Conservation (phyloP, 2,329 filamentous ascomycete species). For the Falciphora oryzae region DNA sequence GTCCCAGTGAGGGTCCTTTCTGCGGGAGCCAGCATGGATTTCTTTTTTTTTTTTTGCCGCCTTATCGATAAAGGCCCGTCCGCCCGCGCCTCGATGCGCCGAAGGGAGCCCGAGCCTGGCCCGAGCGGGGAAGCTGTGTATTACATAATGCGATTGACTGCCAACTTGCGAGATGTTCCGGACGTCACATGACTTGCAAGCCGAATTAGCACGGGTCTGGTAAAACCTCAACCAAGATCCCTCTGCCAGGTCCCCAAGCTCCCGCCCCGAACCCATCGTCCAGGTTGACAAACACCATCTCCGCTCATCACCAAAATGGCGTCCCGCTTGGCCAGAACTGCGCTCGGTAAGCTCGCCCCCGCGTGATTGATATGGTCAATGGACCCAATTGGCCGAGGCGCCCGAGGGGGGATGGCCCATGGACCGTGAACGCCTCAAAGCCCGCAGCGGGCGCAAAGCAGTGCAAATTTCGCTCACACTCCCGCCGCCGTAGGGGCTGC, state of each 20-base stretch:
- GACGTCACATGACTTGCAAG: slow-evolving; percentile 30
- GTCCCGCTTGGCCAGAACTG: slow-evolving; percentile 93
- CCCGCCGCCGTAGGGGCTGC: slow-evolving; percentile 62
- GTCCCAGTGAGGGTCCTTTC: not conserved
- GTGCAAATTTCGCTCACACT: slow-evolving; percentile 12
- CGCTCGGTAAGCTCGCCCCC: slow-evolving; percentile 68
- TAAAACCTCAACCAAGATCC: slow-evolving; percentile 38
- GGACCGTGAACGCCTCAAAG: slow-evolving; percentile 1
- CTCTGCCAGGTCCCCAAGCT: slow-evolving; percentile 11
- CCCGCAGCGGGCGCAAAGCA: not conserved
- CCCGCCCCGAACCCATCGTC: slow-evolving; percentile 36
- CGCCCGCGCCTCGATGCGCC: too few relatives aligned
- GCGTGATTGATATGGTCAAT: slow-evolving; percentile 8
- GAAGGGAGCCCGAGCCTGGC: not conserved
- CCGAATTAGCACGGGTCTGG: slow-evolving; percentile 32
- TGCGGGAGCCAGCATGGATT: too few relatives aligned
- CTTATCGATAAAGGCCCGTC: not conserved
- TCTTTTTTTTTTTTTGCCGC: not conserved
- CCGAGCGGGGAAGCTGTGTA: not conserved
- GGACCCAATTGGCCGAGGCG: slow-evolving; percentile 20
- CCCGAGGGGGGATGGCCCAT: slow-evolving; percentile 16
- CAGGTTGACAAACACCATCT: slow-evolving; percentile 32
- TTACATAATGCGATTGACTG: not conserved
- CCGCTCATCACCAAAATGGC: slow-evolving; percentile 75
- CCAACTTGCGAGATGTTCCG: slow-evolving; percentile 3